A percentile compares a stretch with the other conserved stretches of the same genome.
Evolutionary conservation across 805 yeast genomes (phyloP).

Genomic region (Lachancea nothofagi): DNA sequence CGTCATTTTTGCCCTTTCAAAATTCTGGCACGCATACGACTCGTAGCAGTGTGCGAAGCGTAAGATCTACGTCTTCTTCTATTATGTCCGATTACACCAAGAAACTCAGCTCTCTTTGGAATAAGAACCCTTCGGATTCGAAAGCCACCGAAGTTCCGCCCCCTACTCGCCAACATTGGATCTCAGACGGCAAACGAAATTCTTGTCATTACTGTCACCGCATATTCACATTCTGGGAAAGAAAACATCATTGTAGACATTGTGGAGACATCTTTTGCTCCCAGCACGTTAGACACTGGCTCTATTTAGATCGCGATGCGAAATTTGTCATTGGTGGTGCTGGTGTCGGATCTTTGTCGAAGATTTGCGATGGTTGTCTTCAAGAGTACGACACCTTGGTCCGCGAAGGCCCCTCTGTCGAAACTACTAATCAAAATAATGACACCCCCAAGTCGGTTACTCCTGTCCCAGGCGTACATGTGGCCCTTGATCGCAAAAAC

Average conservation of each 20-base stretch:
- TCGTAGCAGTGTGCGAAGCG: conserved; percentile 21
- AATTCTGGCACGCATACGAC: conserved; percentile 24
- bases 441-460: conserved; percentile 2
- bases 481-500: background rate
- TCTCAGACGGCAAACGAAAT: conserved; percentile 58
- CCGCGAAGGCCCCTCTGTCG: conserved; percentile 17
- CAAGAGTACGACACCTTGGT: conserved; percentile 52
- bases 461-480: conserved; percentile 3
- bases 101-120: conserved; percentile 7
- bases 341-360: conserved; percentile 50
- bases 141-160: conserved; percentile 11
- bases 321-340: conserved; percentile 62
- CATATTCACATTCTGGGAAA: conserved; percentile 68
- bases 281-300: conserved; percentile 54
- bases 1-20: conserved; percentile 7
- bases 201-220: conserved; percentile 66
- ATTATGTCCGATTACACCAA: conserved; percentile 11
- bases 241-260: conserved; percentile 78
- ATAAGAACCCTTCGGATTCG: conserved; percentile 1
- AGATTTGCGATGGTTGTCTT: conserved; percentile 67
- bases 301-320: conserved; percentile 53
- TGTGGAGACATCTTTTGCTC: conserved; percentile 80
- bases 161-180: conserved; percentile 66
- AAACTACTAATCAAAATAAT: background rate
- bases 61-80: conserved; percentile 25